Evolutionary conservation across 2,329 filamentous ascomycete species (phyloP), one percentile per base, ranked within the genome.

Genomic region (Cladosporium sp.): DNA sequence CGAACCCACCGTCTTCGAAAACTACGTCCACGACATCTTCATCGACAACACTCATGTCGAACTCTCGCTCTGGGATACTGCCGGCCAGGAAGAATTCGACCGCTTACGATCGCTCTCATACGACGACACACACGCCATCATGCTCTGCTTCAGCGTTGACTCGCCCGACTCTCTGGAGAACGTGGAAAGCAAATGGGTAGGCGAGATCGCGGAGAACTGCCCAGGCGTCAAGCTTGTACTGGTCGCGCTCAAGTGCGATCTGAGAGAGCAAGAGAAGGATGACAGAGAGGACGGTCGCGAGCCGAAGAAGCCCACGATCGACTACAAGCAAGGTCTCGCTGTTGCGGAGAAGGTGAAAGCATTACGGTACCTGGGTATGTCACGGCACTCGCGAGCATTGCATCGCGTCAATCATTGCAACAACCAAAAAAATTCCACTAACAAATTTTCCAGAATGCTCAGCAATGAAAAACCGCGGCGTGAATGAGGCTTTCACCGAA

Each of bases 11-110:
- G 93, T 97, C 64, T 97, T 97, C 76, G 93, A 99, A 75, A 99
- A 99, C 77, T 99, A 97, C 75, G 93, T 99, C 62, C 93, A 99
- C 74, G 93, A 99, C 74, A 97, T 99, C 74, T 99, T 96, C 75
- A 94, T 99, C 73, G 94, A 99, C 73, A 92, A 88, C 71, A 90
- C 92, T 53, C 93, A 97, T 76, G 96, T 99, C 73, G 94, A 99
- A 75, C 82, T 99, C 57, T 97, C 93, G 59, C 83, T 99, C 59
- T 99, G 94, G 94, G 94, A 99, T 74, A 99, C 94, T 0, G 94
- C 94, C 37, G 94, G 94, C 24, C 94, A 99, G 77, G 94, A 99
- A 80, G 94, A 99, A 83, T 99, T 97, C 78, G 94, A 99, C 77
- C 87, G 94, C 54, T 78, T 99, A 74, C 89, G 94, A 70, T 96